Evolutionary conservation across 2,329 filamentous ascomycete species (phyloP).

Genomic region (Penicillium sp.): DNA sequence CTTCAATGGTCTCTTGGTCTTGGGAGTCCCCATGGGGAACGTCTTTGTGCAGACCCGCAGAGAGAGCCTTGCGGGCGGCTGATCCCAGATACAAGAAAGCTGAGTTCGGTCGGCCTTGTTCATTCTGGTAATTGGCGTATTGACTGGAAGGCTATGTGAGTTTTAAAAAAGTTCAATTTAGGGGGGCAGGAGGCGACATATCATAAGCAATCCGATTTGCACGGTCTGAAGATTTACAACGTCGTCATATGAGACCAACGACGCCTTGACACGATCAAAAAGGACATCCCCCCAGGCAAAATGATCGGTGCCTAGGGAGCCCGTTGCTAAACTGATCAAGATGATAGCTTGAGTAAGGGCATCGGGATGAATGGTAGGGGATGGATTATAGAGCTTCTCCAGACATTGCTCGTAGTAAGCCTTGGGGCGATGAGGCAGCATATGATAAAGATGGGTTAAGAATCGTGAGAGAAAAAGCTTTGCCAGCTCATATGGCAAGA

Average conservation of each 20-base stretch:
- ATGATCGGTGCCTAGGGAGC: constrained; percentile 48
- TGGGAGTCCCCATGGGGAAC: constrained; percentile 41
- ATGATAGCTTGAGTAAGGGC: constrained; percentile 46
- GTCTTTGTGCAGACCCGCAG: constrained; percentile 54
- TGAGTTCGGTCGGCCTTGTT: constrained; percentile 53
- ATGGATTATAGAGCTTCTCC: constrained; percentile 43
- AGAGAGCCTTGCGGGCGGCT: constrained; percentile 52
- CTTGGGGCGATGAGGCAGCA: constrained; percentile 46
- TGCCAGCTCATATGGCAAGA: constrained; percentile 49
- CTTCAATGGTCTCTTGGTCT: constrained; percentile 42
- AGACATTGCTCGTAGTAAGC: constrained; percentile 45
- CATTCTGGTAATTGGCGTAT: constrained; percentile 54
- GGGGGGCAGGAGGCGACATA: constrained; percentile 42
- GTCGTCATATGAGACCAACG: constrained; percentile 48
- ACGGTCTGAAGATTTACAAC: constrained; percentile 54
- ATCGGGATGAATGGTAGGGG: constrained; percentile 41
- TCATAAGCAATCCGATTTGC: constrained; percentile 54
- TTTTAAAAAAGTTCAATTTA: not conserved
- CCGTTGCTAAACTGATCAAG: constrained; percentile 47
- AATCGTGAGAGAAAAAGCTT: constrained; percentile 49
- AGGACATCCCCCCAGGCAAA: constrained; percentile 50
- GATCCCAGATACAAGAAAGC: constrained; percentile 50
- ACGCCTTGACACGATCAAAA: constrained; percentile 52
- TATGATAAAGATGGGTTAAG: constrained; percentile 50
- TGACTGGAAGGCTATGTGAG: constrained; percentile 21